Evolutionary conservation across 352 stramenopile species (phyloP).

Genomic region (Pilasporangium apinafurcum): DNA sequence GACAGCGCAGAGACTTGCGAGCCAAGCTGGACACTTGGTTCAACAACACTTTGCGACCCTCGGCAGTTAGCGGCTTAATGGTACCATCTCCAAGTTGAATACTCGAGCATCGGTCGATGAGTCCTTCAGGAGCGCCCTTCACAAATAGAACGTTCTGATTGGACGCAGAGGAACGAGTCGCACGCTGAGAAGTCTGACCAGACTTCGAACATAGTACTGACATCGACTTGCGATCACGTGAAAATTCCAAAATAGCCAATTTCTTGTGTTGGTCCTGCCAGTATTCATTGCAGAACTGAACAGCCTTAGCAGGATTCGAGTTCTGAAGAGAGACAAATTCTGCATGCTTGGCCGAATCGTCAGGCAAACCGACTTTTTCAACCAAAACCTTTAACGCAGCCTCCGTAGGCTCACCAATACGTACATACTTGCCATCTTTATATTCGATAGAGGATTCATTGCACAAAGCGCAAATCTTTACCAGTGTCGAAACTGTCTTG

Average conservation of each 20-base stretch:
- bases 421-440: conserved; percentile 81
- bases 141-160: conserved; percentile 94
- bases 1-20: conserved; percentile 91
- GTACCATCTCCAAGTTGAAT: conserved; percentile 91
- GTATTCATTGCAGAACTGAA: conserved; percentile 80
- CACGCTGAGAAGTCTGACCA: conserved; percentile 16
- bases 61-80: conserved; percentile 89
- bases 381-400: conserved; percentile 93
- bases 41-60: conserved; percentile 83
- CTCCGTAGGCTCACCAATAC: conserved; percentile 96
- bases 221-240: conserved; percentile 97
- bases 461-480: conserved; percentile 92
- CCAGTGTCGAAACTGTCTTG: conserved; percentile 81
- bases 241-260: conserved; percentile 95
- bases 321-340: conserved; percentile 50
- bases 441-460: conserved; percentile 95
- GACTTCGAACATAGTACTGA: conserved; percentile 88
- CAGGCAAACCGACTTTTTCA: conserved; percentile 91
- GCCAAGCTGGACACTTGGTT: conserved; percentile 90
- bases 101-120: conserved; percentile 94
- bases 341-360: conserved; percentile 54
- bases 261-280: conserved; percentile 84
- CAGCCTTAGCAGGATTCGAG: conserved; percentile 60
- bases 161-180: conserved; percentile 54
- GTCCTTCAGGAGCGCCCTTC: conserved; percentile 97